Percentiles rank a stretch among this genome's conserved stretches.
phyloP scores from a whole-genome alignment of 1,284 basidiomycete genomes.

The Trametes hirsuta region DNA sequence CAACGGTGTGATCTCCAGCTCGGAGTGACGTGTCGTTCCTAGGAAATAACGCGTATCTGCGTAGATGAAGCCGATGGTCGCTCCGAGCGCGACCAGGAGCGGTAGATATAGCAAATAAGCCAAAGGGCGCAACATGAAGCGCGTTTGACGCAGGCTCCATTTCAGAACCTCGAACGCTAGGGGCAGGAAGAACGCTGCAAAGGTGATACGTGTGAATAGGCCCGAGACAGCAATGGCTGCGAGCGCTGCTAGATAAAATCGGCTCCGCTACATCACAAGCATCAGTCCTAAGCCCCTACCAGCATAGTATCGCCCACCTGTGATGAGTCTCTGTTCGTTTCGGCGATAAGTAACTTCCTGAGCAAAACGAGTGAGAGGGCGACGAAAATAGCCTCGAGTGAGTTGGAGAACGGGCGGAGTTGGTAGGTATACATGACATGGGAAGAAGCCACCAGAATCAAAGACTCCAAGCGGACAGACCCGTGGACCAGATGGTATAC shows the following conservation, averaged over 20 bases:
- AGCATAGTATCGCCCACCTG: not conserved
- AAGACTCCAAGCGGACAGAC: slow-evolving; percentile 25
- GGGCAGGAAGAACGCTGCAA: slow-evolving; percentile 39
- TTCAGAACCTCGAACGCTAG: slow-evolving; percentile 32
- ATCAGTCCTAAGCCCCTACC: too few species aligned
- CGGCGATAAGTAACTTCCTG: slow-evolving; percentile 11
- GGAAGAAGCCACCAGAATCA: slow-evolving; percentile 43
- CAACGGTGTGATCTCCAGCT: slow-evolving; percentile 38
- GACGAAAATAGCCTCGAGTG: slow-evolving; percentile 40
- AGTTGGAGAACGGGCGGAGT: slow-evolving; percentile 45
- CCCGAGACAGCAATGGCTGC: slow-evolving; percentile 32
- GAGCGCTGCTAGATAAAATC: slow-evolving; percentile 24
- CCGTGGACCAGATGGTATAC: slow-evolving; percentile 30
- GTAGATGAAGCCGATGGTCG: slow-evolving; percentile 26
- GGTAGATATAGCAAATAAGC: slow-evolving; percentile 23
- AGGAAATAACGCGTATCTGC: slow-evolving; percentile 40
- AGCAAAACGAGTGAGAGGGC: slow-evolving; percentile 33
- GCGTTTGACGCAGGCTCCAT: slow-evolving; percentile 18
- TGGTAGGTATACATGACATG: slow-evolving; percentile 44
- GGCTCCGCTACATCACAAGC: not conserved
- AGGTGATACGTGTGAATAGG: slow-evolving; percentile 42
- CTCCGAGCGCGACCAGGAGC: slow-evolving; percentile 24
- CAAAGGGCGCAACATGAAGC: slow-evolving; percentile 6
- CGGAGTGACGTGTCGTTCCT: slow-evolving; percentile 16
- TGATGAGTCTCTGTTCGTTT: not conserved